Percentiles rank a stretch among this genome's conserved stretches.
These are phyloP conservation scores for Hirschfeldia incana DNA, from an alignment of 345 rosid species.

Conservation along the genomic window DNA sequence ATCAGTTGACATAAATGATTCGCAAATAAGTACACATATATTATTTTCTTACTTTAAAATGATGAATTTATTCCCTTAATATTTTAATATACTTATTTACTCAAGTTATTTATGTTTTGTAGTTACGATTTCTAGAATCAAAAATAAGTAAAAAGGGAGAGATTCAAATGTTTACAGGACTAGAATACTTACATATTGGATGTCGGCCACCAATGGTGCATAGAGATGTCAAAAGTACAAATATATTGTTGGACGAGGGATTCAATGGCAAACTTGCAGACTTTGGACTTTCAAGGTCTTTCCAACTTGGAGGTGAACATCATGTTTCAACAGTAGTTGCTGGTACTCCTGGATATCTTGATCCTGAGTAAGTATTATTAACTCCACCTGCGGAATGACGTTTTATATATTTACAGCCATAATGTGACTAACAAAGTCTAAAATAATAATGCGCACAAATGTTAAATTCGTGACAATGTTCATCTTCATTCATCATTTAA, in stretches of 20 bases:
- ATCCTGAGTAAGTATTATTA: constrained; percentile 30
- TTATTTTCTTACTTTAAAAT: no score
- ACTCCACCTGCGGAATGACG: background rate
- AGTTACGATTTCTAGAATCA: background rate
- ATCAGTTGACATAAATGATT: background rate
- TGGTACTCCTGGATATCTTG: constrained; percentile 36
- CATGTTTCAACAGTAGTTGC: background rate
- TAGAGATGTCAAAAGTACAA: constrained; percentile 1
- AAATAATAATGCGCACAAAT: background rate
- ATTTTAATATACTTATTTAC: no score
- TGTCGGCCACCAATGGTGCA: constrained; percentile 1
- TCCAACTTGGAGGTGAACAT: background rate
- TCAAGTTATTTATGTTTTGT: background rate
- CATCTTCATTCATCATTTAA: background rate
- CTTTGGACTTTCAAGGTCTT: constrained; percentile 26
- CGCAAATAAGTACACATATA: no score
- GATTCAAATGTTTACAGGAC: background rate
- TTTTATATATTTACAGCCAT: background rate
- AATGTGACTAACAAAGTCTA: background rate
- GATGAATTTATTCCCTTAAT: no score
- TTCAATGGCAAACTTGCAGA: background rate
- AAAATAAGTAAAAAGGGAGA: background rate
- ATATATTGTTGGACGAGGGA: background rate
- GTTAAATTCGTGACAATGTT: background rate
- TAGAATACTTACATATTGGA: background rate